Base-by-base conservation (phyloP, 352 stramenopile genomes). In the Globisporangium sylvaticum region DNA sequence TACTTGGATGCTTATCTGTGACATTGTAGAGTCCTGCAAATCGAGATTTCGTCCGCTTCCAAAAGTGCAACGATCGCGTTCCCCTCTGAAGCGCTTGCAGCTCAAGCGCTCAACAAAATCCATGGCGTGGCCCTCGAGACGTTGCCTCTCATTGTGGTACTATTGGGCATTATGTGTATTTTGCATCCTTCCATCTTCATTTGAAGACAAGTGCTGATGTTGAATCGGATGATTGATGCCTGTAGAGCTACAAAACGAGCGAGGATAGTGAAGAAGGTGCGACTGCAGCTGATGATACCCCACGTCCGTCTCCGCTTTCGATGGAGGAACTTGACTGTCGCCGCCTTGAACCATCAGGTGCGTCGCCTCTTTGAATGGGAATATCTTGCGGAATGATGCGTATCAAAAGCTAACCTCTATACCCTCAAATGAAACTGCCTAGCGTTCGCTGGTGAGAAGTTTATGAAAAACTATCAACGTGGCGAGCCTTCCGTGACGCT, bases 381-480 rank as follows among this genome's bases (percentile, higher is more conserved):
- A 22, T 24, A 1, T 20, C 25, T 25, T 8, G 24, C 6, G 24
- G 7, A 4, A 57, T 14, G 8, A 22, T 15, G 25, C 4, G 31
- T 24, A 32, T 27, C 4, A 10, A 20, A 32, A 29, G 50, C 12
- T 29, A 14, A 50, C 42, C 5, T 24, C 18, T 9, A 50, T 20
- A 18, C 6, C 7, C 18, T 12, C 7, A 12, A 10, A 6, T 50
- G 5, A 48, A 20, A 14, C 53, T 24, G 1, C 14, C 1, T 31
- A 88, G 79, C 62, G 6, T 63, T 88, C 3, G 58, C 34, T 1
- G 18, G 65, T 3, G 75, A 91, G 46, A 93, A 89, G 62, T 77
- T 69, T 2, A 92, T 94, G 83, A 82, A 78, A 39, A 90, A 83
- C 8, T 96, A 96, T 56, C 53, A 77, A 25, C 74, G 71, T 6